Percentiles rank a stretch among this genome's conserved stretches.
Evolutionary conservation across 2,329 filamentous ascomycete genomes (phyloP).

Genomic region (Aspergillus sp.): DNA sequence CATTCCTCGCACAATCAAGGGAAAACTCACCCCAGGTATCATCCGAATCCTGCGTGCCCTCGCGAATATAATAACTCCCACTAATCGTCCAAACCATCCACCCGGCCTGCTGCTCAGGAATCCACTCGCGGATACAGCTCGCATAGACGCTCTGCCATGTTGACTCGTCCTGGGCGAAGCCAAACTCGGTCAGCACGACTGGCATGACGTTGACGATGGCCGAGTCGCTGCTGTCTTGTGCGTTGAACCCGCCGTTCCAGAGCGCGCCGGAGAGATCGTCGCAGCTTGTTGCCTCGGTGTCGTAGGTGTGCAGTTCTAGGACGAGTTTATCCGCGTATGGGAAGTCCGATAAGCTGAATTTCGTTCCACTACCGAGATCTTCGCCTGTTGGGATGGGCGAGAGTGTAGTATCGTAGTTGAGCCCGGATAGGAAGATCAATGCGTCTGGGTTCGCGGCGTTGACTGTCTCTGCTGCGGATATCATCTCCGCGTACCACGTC

Average conservation of each 20-base stretch:
- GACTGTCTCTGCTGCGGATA: constrained; percentile 41
- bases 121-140: constrained; percentile 51
- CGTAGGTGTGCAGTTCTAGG: constrained; percentile 52
- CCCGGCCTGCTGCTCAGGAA: constrained; percentile 51
- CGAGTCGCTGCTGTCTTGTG: constrained; percentile 32
- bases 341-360: constrained; percentile 41
- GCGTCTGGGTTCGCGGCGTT: constrained; percentile 45
- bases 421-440: constrained; percentile 50
- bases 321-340: constrained; percentile 46
- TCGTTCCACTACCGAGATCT: constrained; percentile 35
- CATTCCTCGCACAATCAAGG: not conserved
- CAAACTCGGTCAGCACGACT: constrained; percentile 45
- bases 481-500: constrained; percentile 47
- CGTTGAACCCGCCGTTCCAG: constrained; percentile 43
- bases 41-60: constrained; percentile 55
- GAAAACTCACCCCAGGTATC: constrained; percentile 50
- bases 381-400: constrained; percentile 35
- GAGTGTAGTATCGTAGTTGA: constrained; percentile 47
- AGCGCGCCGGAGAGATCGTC: constrained; percentile 34
- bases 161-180: constrained; percentile 50
- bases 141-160: constrained; percentile 53
- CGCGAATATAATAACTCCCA: constrained; percentile 59
- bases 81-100: constrained; percentile 62
- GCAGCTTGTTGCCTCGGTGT: constrained; percentile 40
- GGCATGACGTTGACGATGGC: constrained; percentile 38